Percentiles rank a stretch among this genome's conserved stretches.
These are phyloP conservation scores for Drechslera avenae DNA, from an alignment of 2,329 filamentous ascomycete species.

Conservation along the genomic window DNA sequence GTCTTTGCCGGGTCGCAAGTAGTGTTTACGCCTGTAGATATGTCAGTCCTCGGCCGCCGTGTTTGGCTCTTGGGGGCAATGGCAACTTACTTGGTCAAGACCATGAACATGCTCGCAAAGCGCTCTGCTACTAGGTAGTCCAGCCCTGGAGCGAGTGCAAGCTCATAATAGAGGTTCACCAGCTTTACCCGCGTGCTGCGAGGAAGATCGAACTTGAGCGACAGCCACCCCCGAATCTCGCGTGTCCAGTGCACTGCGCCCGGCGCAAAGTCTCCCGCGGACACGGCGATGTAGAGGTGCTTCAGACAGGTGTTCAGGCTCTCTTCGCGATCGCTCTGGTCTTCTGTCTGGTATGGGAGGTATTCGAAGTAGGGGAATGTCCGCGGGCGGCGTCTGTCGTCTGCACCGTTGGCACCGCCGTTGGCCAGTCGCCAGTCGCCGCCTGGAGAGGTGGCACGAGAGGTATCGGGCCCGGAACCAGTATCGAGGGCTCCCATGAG, in stretches of 20 bases:
- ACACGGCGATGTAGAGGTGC: slow-evolving; percentile 88
- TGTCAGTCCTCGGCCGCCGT: slow-evolving; percentile 34
- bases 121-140: slow-evolving; percentile 82
- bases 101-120: slow-evolving; percentile 95
- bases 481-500: slow-evolving; percentile 48
- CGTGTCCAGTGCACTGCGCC: slow-evolving; percentile 96
- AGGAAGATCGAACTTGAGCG: slow-evolving; percentile 95
- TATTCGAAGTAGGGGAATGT: slow-evolving; percentile 93
- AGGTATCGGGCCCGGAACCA: slow-evolving; percentile 68
- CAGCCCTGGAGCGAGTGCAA: slow-evolving; percentile 86
- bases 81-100: slow-evolving; percentile 80
- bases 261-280: slow-evolving; percentile 90
- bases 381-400: slow-evolving; percentile 70
- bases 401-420: slow-evolving; percentile 53
- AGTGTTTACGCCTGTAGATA: slow-evolving; percentile 80
- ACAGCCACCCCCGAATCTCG: slow-evolving; percentile 93
- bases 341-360: slow-evolving; percentile 87
- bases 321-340: slow-evolving; percentile 74
- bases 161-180: slow-evolving; percentile 91
- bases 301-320: slow-evolving; percentile 88
- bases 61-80: not conserved
- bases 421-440: slow-evolving; percentile 62
- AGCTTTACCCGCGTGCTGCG: slow-evolving; percentile 81
- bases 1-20: slow-evolving; percentile 87
- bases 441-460: slow-evolving; percentile 84